Base-by-base conservation (phyloP, 2,329 filamentous ascomycete genomes). In the Hypoxylon sp. region DNA sequence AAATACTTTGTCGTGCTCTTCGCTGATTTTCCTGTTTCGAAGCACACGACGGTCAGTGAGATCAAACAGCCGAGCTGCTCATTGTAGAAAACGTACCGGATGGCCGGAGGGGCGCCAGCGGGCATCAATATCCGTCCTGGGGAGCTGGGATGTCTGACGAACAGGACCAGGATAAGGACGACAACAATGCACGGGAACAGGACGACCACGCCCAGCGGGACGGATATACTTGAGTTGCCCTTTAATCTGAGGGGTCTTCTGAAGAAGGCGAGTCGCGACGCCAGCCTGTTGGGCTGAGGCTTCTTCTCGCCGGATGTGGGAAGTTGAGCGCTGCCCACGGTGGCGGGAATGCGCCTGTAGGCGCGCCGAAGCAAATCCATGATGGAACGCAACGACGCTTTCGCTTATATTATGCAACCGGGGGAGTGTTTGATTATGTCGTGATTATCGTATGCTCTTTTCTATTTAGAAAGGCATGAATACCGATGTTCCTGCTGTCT, bases 1-100 rank as follows among this genome's bases (percentile, higher is more conserved):
- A 70, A 99, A 99, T 48, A 97, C 92, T 77, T 96, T 97, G 78
- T 99, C 95, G 77, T 98, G 87, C 70, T 96, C 91, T 78, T 98
- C 95, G 78, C 90, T 97, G 69, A 99, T 99, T 86, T 92, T 94
- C 68, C 93, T 97, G 72, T 70, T 31, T 9, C 13, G 33, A 29
- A n/a, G 35, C 23, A 51, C 11, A 38, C 31, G 20, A 13, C 23
- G 7, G 33, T 65, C 52, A 68, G 61, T 41, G 26, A n/a, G 21
- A 37, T 21, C 3, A 11, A 13, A 40, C 11, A 24, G 31, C n/a
- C 17, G 13, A 17, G 13, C 18, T 20, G 24, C 35, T 4, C 5
- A 15, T 15, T 1, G n/a, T 35, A 23, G 29, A 40, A 55, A 10
- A 75, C 85, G 58, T 84, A 96, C 92, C 93, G 88, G 77, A 97